These are phyloP conservation scores for Citrus sp. DNA, from an alignment of 345 rosid genomes.

Conservation along the genomic window DNA sequence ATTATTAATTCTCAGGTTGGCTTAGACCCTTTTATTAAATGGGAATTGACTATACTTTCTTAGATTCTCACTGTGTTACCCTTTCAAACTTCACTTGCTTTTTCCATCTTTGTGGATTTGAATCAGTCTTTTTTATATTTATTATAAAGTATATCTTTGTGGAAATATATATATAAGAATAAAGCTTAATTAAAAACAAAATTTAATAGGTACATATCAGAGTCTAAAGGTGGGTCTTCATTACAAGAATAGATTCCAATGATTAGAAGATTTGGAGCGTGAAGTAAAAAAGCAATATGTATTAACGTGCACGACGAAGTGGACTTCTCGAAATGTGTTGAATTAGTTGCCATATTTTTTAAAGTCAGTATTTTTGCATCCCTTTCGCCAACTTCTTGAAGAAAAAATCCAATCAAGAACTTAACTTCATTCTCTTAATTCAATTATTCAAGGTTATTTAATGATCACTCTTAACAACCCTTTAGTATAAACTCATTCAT, in stretches of 20 bases:
- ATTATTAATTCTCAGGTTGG: no score
- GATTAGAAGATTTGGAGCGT: not conserved
- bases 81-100: not conserved
- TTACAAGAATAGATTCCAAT: not conserved
- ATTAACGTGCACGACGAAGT: no score
- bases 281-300: not conserved
- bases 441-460: not conserved
- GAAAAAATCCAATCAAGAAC: not conserved
- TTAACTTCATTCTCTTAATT: not conserved
- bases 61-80: not conserved
- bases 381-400: not conserved
- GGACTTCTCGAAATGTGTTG: not conserved
- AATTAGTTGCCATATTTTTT: slow-evolving; percentile 9
- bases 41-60: not conserved
- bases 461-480: not conserved
- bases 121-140: no score
- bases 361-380: not conserved
- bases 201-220: no score
- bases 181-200: no score
- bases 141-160: no score
- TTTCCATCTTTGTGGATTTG: not conserved
- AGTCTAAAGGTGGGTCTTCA: no score
- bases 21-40: not conserved
- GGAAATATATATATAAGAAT: no score
- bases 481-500: no score